phyloP scores from a whole-genome alignment of 2,329 filamentous ascomycete species.

The Ophiostoma himal-ulmi region DNA sequence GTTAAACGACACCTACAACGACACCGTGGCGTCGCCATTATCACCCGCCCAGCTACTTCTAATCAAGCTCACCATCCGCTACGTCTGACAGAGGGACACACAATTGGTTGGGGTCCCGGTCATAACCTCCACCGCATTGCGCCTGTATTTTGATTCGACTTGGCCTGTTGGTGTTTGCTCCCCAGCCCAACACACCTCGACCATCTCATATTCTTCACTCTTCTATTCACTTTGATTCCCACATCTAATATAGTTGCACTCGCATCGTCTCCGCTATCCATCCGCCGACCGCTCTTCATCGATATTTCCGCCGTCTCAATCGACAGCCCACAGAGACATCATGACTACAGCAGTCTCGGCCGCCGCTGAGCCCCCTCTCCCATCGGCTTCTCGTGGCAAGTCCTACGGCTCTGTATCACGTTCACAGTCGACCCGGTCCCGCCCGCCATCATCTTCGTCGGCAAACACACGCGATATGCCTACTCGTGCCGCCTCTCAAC shows the following conservation, averaged over 20 bases:
- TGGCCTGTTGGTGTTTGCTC: not conserved
- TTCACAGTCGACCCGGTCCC: constrained; percentile 37
- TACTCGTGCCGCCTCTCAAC: constrained; percentile 28
- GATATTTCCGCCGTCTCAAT: not conserved
- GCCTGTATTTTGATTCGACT: constrained; percentile 8
- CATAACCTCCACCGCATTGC: not conserved
- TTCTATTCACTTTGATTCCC: not conserved
- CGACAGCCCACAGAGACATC: constrained; percentile 16
- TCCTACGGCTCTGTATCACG: constrained; percentile 31
- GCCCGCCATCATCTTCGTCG: constrained; percentile 32
- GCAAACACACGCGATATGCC: constrained; percentile 21
- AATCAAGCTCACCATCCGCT: not conserved
- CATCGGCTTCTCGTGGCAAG: constrained; percentile 31
- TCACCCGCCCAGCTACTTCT: not conserved
- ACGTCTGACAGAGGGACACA: not conserved
- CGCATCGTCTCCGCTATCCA: not conserved
- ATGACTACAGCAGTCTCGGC: constrained; percentile 35
- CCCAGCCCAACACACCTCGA: not conserved
- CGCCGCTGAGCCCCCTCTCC: constrained; percentile 32
- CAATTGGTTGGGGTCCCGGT: not conserved
- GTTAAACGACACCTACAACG: not conserved
- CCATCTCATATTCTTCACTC: not conserved
- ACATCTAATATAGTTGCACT: not conserved
- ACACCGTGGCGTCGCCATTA: not conserved
- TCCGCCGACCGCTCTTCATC: not conserved